These are phyloP conservation scores for Gastrodia elata DNA, from an alignment of 106 monocot genomes.

Conservation along the genomic window DNA sequence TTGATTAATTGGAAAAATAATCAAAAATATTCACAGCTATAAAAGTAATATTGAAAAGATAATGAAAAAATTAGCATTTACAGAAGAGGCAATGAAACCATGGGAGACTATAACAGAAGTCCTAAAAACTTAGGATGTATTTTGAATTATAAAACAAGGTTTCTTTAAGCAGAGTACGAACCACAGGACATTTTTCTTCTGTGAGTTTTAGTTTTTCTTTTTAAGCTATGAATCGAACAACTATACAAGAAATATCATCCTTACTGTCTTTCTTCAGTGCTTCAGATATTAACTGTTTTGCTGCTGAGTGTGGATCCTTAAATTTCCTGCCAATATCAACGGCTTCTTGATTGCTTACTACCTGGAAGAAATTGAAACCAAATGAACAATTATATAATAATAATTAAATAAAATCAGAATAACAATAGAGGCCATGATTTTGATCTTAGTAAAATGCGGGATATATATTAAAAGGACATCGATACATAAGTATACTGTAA, in stretches of 20 bases:
- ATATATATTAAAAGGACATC: too few species aligned
- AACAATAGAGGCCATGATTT: background rate
- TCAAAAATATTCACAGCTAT: slow-evolving; percentile 3
- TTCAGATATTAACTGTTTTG: slow-evolving; percentile 45
- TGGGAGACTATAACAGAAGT: background rate
- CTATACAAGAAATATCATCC: slow-evolving; percentile 74
- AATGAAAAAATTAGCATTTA: background rate
- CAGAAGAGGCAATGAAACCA: slow-evolving; percentile 7
- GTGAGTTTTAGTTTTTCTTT: background rate
- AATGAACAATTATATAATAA: background rate
- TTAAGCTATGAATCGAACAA: slow-evolving; percentile 40
- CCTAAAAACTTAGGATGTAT: background rate
- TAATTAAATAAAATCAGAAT: background rate
- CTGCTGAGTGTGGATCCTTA: slow-evolving; percentile 53
- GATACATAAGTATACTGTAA: too few species aligned
- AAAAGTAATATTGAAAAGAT: background rate
- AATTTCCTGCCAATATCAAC: slow-evolving; percentile 34
- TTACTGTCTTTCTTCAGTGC: slow-evolving; percentile 49
- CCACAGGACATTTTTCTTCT: background rate
- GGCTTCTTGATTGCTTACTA: slow-evolving; percentile 59
- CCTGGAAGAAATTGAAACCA: slow-evolving; percentile 19
- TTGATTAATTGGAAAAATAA: too few species aligned
- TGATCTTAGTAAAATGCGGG: too few species aligned
- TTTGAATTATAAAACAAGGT: background rate
- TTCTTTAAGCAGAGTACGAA: background rate